A percentile compares a stretch with the other conserved stretches of the same genome.
Evolutionary conservation across 2,329 filamentous ascomycete species (phyloP).

Genomic region (Mycogone perniciosa): DNA sequence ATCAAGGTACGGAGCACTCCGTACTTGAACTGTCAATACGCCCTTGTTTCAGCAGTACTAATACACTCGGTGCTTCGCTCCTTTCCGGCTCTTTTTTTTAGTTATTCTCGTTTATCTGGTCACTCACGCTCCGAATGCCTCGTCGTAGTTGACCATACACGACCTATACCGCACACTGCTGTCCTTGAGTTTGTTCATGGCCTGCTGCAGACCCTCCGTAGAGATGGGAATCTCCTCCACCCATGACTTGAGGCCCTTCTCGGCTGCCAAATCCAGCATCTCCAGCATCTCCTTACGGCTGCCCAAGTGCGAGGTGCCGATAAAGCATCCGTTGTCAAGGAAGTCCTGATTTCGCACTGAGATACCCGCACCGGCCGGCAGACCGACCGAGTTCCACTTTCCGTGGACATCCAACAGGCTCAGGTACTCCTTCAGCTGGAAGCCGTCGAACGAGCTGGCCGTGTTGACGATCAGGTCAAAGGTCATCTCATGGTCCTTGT

Average conservation of each 20-base stretch:
- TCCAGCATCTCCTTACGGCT: constrained; percentile 62
- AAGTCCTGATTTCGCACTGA: constrained; percentile 68
- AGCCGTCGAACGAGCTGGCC: constrained; percentile 60
- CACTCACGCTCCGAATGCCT: constrained; percentile 52
- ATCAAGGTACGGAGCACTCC: too few relatives aligned
- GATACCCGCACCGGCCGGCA: constrained; percentile 71
- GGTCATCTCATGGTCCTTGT: constrained; percentile 49
- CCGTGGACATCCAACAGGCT: constrained; percentile 75
- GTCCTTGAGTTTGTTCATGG: constrained; percentile 61
- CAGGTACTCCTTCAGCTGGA: constrained; percentile 67
- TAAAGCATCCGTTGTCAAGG: constrained; percentile 65
- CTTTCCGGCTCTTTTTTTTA: background rate
- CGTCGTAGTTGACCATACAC: constrained; percentile 64
- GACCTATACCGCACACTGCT: constrained; percentile 71
- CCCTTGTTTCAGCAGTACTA: too few relatives aligned
- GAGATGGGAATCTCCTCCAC: constrained; percentile 68
- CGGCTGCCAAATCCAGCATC: constrained; percentile 65
- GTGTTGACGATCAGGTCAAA: constrained; percentile 76
- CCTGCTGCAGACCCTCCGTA: constrained; percentile 62
- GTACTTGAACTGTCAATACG: too few relatives aligned
- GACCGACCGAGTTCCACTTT: constrained; percentile 70
- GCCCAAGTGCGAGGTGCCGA: constrained; percentile 65
- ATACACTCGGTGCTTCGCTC: background rate
- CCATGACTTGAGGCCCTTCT: constrained; percentile 64
- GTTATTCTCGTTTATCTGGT: background rate